Evolutionary conservation across 2,329 filamentous ascomycete genomes (phyloP).

Genomic region (Pestalotiopsis sp.): DNA sequence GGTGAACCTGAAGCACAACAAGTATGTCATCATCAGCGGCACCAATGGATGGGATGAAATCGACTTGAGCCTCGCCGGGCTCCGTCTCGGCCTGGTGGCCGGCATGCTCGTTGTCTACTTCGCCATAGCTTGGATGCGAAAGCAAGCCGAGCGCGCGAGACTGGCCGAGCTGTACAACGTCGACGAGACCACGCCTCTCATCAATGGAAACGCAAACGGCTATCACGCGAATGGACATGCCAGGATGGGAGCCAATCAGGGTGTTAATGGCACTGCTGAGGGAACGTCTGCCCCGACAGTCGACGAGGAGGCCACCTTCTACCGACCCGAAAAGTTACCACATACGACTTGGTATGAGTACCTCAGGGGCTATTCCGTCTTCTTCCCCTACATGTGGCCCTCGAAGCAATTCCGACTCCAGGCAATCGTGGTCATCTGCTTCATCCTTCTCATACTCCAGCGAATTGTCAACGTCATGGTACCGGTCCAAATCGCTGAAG

Average conservation of each 20-base stretch:
- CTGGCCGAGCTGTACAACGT: constrained; percentile 43
- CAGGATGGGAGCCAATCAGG: constrained; percentile 33
- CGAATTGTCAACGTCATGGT: constrained; percentile 85
- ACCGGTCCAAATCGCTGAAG: constrained; percentile 76
- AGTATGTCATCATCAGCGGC: constrained; percentile 39
- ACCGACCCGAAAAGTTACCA: constrained; percentile 82
- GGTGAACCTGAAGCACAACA: constrained; percentile 43
- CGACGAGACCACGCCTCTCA: constrained; percentile 66
- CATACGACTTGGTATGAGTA: constrained; percentile 97
- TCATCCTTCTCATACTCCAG: constrained; percentile 77
- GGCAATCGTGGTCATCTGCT: constrained; percentile 79
- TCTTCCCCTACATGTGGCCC: constrained; percentile 97
- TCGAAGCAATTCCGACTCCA: constrained; percentile 76
- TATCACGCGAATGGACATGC: constrained; percentile 23
- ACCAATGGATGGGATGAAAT: constrained; percentile 59
- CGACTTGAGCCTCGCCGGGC: constrained; percentile 67
- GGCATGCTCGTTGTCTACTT: constrained; percentile 63
- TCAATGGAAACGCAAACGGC: constrained; percentile 38
- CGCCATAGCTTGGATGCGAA: constrained; percentile 49
- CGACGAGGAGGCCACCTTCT: constrained; percentile 78
- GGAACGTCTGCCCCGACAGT: constrained; percentile 30
- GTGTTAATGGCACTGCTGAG: constrained; percentile 43
- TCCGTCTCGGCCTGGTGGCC: constrained; percentile 69
- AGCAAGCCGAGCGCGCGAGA: constrained; percentile 42
- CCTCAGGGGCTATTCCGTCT: constrained; percentile 85